Base-by-base conservation (phyloP, 2,329 filamentous ascomycete genomes). In the Coniella vitis region DNA sequence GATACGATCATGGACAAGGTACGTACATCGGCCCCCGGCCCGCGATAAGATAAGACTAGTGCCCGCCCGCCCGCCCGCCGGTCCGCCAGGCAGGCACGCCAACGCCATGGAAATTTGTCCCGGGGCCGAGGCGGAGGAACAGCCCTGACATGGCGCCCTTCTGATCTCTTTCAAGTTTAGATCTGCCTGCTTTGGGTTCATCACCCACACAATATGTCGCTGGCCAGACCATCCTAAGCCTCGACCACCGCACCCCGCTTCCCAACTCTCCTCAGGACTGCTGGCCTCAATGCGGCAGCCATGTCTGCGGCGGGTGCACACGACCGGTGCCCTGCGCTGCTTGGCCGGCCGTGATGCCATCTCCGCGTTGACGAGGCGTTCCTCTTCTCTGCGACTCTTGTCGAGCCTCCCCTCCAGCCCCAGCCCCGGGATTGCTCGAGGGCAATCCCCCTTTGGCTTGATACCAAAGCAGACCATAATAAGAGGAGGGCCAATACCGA, bases 251-350 rank as follows among this genome's bases (percentile, higher is more conserved):
- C 44, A 36, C 22, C 37, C 46, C 22, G 17, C 16, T 25, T 17
- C 25, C 5, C 25, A 5, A 29, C 25, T 29, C 49, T 53, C 42
- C 38, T 34, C 35, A 25, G 19, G n/a, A 16, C n/a, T 17, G 16
- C 42, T 42, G 39, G 0, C 60, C 73, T 56, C 60, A 48, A 65
- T 65, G 64, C 63, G 60, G 59, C 59, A 59, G 25, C 25, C 25
- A 66, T 66, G 63, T 57, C 56, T 63, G 52, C 58, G 57, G 55
- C 56, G 57, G 54, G 56, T 58, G 54, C 57, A 56, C 51, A 56
- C 51, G 52, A 56, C 55, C 39, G 47, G 46, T 40, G 49, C 38
- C 34, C 46, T 47, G 49, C 49, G 49, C 49, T 45, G 46, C 38
- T 20, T 53, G 21, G 51, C 47, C 31, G 22, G 35, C 51, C 51